Base-by-base conservation (phyloP, 495 filamentous ascomycete species). In the Chaetomidium leptoderma region DNA sequence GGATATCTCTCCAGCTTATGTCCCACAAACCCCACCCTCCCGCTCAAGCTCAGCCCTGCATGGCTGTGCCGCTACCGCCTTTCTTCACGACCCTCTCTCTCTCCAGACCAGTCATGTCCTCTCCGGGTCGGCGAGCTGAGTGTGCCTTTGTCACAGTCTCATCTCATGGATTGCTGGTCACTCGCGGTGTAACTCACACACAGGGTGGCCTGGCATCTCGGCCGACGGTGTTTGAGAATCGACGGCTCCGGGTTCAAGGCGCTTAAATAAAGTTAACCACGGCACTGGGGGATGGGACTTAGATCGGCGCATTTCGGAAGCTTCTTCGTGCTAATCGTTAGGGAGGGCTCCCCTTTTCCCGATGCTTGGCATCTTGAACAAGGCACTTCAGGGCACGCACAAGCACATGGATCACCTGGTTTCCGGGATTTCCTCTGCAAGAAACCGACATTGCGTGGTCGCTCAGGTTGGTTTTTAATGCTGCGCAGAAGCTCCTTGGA, bases 41-140 rank as follows among this genome's bases (percentile, higher is more conserved):
- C 27, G n/a, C n/a, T n/a, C n/a, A 14, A n/a, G 40, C 52, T 55
- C 5, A 35, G 52, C 52, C 51, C 19, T 23, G 48, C 51, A 53
- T 53, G 27, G 52, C 52, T 55, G 52, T 35, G 39, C 52, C 17
- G 29, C 39, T 55, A 2, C 5, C 36, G 39, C 45, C 21, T 24
- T 26, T 24, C 43, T 7, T 45, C 24, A n/a, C n/a, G 13, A 32
- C 10, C 6, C 1, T 4, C 42, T 17, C 24, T 29, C 30, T 47
- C 44, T 30, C 26, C 42, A 44, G n/a, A 1, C 23, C 19, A 23
- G 23, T 32, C 30, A 32, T 9, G 1, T 29, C 11, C 26, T 29
- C 13, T 17, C 6, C n/a, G 26, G 3, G 16, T 19, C 16, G 24
- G 17, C 37, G 17, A 21, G 17, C 17, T 2, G 39, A n/a, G n/a